Evolutionary conservation across 352 stramenopile species (phyloP), one percentile per base, ranked within the genome.

Genomic region (Pythium diclinum): DNA sequence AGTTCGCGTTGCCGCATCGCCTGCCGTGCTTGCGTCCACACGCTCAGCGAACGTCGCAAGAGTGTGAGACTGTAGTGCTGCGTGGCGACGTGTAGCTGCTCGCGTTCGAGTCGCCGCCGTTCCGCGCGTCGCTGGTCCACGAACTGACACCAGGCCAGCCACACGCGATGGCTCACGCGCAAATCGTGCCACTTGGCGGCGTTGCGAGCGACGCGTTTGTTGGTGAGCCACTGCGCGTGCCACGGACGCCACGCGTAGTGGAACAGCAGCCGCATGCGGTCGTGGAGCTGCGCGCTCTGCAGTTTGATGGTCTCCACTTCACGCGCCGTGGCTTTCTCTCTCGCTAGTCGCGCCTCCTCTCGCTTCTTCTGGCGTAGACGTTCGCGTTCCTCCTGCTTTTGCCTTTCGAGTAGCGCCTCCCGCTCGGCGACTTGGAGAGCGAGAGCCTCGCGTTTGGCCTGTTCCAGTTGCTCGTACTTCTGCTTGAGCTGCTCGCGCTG

Each of bases 171-270:
- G 19, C 69, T n/a, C 3, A 69, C 54, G 14, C 79, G 78, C 28
- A 89, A 57, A 21, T 69, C 56, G 51, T 83, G 73, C 81, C 81
- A 91, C 30, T 67, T 47, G 3, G 25, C 40, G 8, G 77, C 78
- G 11, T 81, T 76, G 14, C 32, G 62, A 19, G 56, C 47, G 1
- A 87, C 65, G 53, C 78, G 72, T 42, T 77, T 59, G 3, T 64
- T 61, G 3, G 59, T 36, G 16, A 60, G 40, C 47, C 75, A 75
- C 19, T 76, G 56, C 16, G 71, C 70, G 53, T 73, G 63, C 65
- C 82, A 86, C 6, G 78, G 78, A 14, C 71, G 28, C 17, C 85
- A 71, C 0, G 66, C 80, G 52, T 86, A 89, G 68, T 79, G 78
- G 38, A 71, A 78, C 6, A 86, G 38, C 23, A 91, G 49, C 9